Percentiles rank a stretch among this genome's conserved stretches.
Evolutionary conservation across 1,284 basidiomycete genomes (phyloP).

Genomic region (Boletus albobrunnescens): DNA sequence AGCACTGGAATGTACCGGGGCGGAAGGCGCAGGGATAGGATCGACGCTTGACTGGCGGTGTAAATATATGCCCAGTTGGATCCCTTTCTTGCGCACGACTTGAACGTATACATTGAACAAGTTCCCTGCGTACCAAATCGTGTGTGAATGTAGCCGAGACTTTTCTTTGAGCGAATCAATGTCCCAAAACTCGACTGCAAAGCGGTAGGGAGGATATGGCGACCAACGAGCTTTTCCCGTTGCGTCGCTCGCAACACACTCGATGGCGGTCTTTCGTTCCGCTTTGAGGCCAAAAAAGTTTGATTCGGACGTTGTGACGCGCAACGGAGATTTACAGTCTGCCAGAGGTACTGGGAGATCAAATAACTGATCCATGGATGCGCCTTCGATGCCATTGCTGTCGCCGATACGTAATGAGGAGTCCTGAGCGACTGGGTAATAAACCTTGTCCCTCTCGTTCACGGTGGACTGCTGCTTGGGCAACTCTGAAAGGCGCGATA

Average conservation of each 20-base stretch:
- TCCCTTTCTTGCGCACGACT: constrained; percentile 66
- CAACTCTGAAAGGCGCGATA: constrained; percentile 32
- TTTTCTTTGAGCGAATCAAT: constrained; percentile 82
- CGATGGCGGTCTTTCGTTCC: constrained; percentile 39
- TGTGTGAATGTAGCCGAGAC: constrained; percentile 70
- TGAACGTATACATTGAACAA: constrained; percentile 88
- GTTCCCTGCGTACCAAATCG: constrained; percentile 77
- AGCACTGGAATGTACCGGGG: constrained; percentile 12
- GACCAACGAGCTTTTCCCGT: constrained; percentile 51
- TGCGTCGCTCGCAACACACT: constrained; percentile 41
- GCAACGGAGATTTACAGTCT: constrained; percentile 28
- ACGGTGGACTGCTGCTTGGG: constrained; percentile 10
- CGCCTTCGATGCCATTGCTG: constrained; percentile 49
- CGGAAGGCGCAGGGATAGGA: constrained; percentile 46
- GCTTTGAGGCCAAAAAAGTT: constrained; percentile 65
- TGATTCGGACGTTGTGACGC: constrained; percentile 40
- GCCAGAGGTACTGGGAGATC: constrained; percentile 29
- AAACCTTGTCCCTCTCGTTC: constrained; percentile 38
- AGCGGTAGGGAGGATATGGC: constrained; percentile 71
- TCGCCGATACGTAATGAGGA: constrained; percentile 81
- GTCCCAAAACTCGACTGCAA: constrained; percentile 90
- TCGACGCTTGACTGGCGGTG: constrained; percentile 81
- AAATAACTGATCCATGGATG: constrained; percentile 54
- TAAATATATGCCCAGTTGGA: constrained; percentile 87
- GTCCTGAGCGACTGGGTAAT: constrained; percentile 72